phyloP scores from a whole-genome alignment of 306 rosid species.

The Gleditsia sinensis region DNA sequence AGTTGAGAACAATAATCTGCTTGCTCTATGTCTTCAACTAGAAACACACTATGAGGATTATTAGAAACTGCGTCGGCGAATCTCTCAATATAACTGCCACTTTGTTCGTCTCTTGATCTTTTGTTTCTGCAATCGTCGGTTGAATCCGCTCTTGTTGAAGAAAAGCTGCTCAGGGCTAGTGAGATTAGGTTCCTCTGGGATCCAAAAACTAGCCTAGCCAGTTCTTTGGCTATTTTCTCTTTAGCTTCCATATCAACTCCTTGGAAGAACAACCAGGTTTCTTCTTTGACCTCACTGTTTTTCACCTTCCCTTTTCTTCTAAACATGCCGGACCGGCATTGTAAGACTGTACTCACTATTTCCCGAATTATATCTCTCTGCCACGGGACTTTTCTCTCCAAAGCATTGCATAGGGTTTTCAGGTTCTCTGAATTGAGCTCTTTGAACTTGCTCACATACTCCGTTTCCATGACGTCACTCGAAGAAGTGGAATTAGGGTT shows the following conservation, averaged over 20 bases:
- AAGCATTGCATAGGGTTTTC: constrained; percentile 63
- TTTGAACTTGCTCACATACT: constrained; percentile 59
- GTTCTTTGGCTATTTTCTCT: constrained; percentile 73
- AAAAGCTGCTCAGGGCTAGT: constrained; percentile 68
- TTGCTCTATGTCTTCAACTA: constrained; percentile 86
- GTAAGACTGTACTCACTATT: constrained; percentile 65
- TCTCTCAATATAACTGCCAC: constrained; percentile 69
- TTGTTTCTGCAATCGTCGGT: constrained; percentile 69
- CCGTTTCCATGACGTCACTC: constrained; percentile 70
- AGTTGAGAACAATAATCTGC: constrained; percentile 77
- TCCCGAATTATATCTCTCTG: constrained; percentile 73
- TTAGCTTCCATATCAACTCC: constrained; percentile 76
- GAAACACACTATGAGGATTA: constrained; percentile 82
- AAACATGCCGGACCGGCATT: constrained; percentile 74
- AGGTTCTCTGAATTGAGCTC: constrained; percentile 68
- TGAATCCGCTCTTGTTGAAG: constrained; percentile 78
- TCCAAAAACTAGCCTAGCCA: constrained; percentile 73
- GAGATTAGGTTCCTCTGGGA: constrained; percentile 58
- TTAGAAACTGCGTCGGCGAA: constrained; percentile 61
- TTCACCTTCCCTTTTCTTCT: constrained; percentile 61
- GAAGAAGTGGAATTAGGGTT: constrained; percentile 73
- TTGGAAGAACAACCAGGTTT: constrained; percentile 93
- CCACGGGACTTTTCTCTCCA: constrained; percentile 82
- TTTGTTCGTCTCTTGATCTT: constrained; percentile 76
- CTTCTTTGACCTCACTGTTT: constrained; percentile 60